Conservation (phyloP, 2,329 filamentous ascomycete genomes). For the Alternaria ventricosa region DNA sequence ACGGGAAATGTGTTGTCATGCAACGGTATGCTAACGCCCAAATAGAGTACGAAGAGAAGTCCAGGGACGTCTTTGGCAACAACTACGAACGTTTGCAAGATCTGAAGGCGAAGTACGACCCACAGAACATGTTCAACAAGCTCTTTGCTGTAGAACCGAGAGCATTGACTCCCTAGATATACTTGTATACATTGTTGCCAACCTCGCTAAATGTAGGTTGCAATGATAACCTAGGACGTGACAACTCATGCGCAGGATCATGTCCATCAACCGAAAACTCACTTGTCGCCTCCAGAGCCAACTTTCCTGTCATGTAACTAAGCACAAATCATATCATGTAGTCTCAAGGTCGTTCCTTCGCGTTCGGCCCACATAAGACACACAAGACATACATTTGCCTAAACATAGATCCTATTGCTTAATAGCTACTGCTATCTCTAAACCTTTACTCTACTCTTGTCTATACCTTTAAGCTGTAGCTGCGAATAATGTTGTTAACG, state of each 20-base stretch:
- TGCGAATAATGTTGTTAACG: too few relatives aligned
- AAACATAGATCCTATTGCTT: too few relatives aligned
- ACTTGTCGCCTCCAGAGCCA: background rate
- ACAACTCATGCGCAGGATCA: background rate
- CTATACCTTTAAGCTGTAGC: too few relatives aligned
- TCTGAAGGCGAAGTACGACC: conserved; percentile 14
- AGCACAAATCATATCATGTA: background rate
- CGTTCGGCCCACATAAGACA: too few relatives aligned
- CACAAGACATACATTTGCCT: too few relatives aligned
- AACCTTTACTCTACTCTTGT: too few relatives aligned
- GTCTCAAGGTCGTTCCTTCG: too few relatives aligned
- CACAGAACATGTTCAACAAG: conserved; percentile 10
- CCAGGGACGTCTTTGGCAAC: conserved; percentile 9
- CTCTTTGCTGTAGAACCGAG: background rate
- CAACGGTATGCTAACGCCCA: background rate
- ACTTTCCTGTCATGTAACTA: background rate
- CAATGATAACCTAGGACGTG: background rate
- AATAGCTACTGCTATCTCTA: too few relatives aligned
- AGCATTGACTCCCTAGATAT: background rate
- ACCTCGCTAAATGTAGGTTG: background rate
- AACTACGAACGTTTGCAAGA: conserved; percentile 12
- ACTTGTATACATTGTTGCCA: background rate
- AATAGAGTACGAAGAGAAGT: conserved; percentile 13
- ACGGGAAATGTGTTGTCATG: background rate
- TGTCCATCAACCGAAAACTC: background rate